Conservation (phyloP, 2,329 filamentous ascomycete species). For the Colletotrichum liriopes region DNA sequence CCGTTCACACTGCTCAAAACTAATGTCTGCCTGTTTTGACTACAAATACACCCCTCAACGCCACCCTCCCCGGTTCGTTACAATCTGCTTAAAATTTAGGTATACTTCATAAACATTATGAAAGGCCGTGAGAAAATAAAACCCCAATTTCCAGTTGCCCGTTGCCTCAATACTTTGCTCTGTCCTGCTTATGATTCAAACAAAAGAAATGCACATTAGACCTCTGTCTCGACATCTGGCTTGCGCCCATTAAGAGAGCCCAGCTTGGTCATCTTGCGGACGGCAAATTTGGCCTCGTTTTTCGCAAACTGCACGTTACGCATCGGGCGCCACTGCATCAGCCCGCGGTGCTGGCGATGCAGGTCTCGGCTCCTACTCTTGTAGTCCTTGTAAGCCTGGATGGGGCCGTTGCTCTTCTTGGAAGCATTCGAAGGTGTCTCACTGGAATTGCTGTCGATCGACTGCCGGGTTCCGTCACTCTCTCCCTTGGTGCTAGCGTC, state of each 20-base stretch:
- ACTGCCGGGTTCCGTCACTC: slow-evolving; percentile 50
- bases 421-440: slow-evolving; percentile 48
- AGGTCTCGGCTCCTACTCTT: slow-evolving; percentile 80
- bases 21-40: slow-evolving; percentile 28
- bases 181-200: not conserved
- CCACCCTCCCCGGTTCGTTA: slow-evolving; percentile 1
- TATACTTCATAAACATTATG: slow-evolving; percentile 18
- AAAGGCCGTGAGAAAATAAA: not conserved
- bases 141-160: not conserved
- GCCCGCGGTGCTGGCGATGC: slow-evolving; percentile 86
- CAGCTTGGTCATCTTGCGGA: slow-evolving; percentile 82
- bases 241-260: slow-evolving; percentile 85
- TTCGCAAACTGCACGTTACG: slow-evolving; percentile 90
- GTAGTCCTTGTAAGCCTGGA: slow-evolving; percentile 74
- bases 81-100: not conserved
- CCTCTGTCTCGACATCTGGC: slow-evolving; percentile 89
- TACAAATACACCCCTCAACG: slow-evolving; percentile 19
- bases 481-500: slow-evolving; percentile 62
- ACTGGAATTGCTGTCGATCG: slow-evolving; percentile 57
- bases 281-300: slow-evolving; percentile 85
- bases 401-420: slow-evolving; percentile 65
- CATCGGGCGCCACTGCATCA: slow-evolving; percentile 97
- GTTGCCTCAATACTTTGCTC: not conserved
- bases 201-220: slow-evolving; percentile 52
- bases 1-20: slow-evolving; percentile 10